These are phyloP conservation scores for Xylariaceae sp. DNA, from an alignment of 2,329 filamentous ascomycete species.

Conservation along the genomic window DNA sequence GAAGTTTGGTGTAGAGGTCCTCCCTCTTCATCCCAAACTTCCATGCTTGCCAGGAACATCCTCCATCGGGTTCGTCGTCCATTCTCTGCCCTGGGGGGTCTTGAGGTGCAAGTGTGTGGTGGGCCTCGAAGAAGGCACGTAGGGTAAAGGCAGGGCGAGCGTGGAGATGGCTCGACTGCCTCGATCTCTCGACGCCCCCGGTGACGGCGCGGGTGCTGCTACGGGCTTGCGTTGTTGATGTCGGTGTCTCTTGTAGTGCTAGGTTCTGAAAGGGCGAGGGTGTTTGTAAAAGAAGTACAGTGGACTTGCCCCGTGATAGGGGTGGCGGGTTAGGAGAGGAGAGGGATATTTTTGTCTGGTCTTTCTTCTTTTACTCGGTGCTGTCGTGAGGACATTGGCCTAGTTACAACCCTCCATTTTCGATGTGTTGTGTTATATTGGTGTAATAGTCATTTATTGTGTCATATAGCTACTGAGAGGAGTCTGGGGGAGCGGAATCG, in stretches of 20 bases:
- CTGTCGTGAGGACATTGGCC: conserved; percentile 20
- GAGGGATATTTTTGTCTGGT: conserved; percentile 17
- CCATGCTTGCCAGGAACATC: conserved; percentile 57
- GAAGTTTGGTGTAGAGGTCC: conserved; percentile 56
- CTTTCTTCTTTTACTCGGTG: conserved; percentile 24
- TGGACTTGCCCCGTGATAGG: background rate
- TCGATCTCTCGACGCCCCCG: background rate
- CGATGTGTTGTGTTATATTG: background rate
- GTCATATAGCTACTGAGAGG: no score
- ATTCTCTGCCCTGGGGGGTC: conserved; percentile 36
- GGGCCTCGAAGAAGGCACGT: conserved; percentile 14
- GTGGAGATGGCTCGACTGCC: no score
- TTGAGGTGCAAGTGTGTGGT: conserved; percentile 3
- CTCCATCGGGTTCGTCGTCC: conserved; percentile 51
- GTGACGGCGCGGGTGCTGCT: background rate
- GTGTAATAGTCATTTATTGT: no score
- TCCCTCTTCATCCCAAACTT: conserved; percentile 62
- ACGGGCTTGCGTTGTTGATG: background rate
- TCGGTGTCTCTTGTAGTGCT: background rate
- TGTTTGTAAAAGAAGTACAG: background rate
- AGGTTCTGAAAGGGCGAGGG: background rate
- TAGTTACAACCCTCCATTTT: conserved; percentile 12
- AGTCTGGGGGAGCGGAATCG: no score
- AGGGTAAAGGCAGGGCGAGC: conserved; percentile 8
- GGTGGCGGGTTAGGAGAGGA: background rate